Evolutionary conservation across 441 rosid species (phyloP).

Genomic region (Erysimum pusillum): DNA sequence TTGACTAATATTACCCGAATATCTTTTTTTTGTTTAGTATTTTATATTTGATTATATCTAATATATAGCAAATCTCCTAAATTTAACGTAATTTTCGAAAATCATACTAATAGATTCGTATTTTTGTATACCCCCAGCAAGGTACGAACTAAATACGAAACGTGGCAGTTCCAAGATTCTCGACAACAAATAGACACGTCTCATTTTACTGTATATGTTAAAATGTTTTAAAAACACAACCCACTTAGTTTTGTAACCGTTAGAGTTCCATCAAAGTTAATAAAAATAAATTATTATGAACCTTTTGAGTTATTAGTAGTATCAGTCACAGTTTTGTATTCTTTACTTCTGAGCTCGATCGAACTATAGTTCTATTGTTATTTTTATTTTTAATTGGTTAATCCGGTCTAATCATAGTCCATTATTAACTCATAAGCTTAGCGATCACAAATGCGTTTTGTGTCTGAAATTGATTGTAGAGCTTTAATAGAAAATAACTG

Average conservation of each 20-base stretch:
- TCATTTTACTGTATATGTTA: neutral
- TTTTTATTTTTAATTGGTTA: neutral
- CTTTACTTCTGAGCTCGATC: neutral
- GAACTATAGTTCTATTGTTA: neutral
- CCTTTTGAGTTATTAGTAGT: neutral
- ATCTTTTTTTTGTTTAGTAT: no score
- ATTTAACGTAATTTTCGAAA: no score
- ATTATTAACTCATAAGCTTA: neutral
- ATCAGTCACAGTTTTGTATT: neutral
- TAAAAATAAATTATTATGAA: constrained; percentile 14
- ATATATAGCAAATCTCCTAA: no score
- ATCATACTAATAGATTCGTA: neutral
- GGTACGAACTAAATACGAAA: constrained; percentile 8
- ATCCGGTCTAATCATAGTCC: neutral
- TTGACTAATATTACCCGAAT: no score
- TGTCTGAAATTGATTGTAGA: neutral
- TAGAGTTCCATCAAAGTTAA: constrained; percentile 28
- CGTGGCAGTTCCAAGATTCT: constrained; percentile 29
- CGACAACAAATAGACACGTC: constrained; percentile 33
- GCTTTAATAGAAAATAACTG: neutral
- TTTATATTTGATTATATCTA: no score
- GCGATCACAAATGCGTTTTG: neutral
- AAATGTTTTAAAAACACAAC: neutral
- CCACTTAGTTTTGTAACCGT: constrained; percentile 43
- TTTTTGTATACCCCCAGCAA: neutral